These are phyloP conservation scores for Russula abietina DNA, from an alignment of 768 basidiomycete species.

Conservation along the genomic window DNA sequence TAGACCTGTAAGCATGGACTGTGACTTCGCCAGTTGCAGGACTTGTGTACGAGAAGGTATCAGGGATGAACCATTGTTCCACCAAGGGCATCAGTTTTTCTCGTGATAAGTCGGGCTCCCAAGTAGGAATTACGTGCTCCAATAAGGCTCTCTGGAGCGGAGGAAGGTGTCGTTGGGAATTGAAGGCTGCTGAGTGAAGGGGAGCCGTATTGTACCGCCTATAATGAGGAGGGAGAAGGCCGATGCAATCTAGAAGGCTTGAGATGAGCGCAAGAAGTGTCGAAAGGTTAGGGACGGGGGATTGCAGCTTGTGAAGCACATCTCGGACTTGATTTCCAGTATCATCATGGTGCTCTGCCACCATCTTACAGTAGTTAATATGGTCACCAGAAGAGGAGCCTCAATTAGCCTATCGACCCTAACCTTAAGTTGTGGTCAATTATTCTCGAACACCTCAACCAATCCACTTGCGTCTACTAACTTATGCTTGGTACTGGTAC, in stretches of 20 bases:
- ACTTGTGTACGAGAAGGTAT: slow-evolving; percentile 47
- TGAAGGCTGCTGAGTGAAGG: slow-evolving; percentile 32
- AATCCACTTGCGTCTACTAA: too few species aligned
- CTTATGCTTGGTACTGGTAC: too few species aligned
- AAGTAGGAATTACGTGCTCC: slow-evolving; percentile 59
- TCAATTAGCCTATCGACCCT: not conserved
- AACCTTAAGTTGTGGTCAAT: not conserved
- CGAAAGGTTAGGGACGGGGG: slow-evolving; percentile 40
- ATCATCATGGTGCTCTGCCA: slow-evolving; percentile 3
- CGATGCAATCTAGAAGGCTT: slow-evolving; percentile 50
- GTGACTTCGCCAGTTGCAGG: slow-evolving; percentile 48
- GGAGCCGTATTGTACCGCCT: slow-evolving; percentile 39
- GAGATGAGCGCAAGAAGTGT: slow-evolving; percentile 51
- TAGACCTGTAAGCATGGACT: slow-evolving; percentile 55
- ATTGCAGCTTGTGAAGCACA: slow-evolving; percentile 28
- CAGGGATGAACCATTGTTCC: slow-evolving; percentile 72
- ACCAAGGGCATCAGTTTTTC: slow-evolving; percentile 41
- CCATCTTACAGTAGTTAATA: not conserved
- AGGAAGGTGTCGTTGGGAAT: slow-evolving; percentile 38
- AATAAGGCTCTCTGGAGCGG: slow-evolving; percentile 61
- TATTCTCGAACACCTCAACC: too few species aligned
- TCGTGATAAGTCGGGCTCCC: slow-evolving; percentile 53
- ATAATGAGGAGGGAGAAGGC: slow-evolving; percentile 56
- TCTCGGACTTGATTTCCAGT: slow-evolving; percentile 27
- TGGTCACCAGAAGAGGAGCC: too few species aligned